Conservation (phyloP, 345 rosid genomes). For the Salix purpurea region DNA sequence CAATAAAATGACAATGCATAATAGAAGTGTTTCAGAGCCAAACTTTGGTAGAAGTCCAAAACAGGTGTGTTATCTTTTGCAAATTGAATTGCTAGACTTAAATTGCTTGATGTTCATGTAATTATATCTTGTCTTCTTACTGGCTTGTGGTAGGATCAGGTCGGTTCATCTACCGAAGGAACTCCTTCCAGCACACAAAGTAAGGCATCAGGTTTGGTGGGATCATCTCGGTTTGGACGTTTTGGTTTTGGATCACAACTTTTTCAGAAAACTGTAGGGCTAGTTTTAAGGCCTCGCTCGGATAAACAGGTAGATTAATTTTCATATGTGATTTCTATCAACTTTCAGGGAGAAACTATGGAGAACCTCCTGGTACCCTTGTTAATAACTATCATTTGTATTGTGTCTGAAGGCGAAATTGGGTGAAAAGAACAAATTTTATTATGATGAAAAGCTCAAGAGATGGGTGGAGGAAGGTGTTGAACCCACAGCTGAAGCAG, state of each 20-base stretch:
- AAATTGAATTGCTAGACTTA: not conserved
- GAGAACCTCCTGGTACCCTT: not conserved
- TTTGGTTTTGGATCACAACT: slow-evolving; percentile 76
- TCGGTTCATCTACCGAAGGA: slow-evolving; percentile 51
- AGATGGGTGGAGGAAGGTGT: slow-evolving; percentile 99
- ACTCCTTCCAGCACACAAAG: slow-evolving; percentile 47
- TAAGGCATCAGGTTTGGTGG: slow-evolving; percentile 46
- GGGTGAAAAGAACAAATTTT: slow-evolving; percentile 83
- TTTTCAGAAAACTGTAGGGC: slow-evolving; percentile 79
- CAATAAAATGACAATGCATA: slow-evolving; percentile 53
- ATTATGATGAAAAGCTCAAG: slow-evolving; percentile 88
- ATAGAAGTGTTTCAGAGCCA: slow-evolving; percentile 82
- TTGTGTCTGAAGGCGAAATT: slow-evolving; percentile 68
- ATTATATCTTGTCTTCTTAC: slow-evolving; percentile 8
- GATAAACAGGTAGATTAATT: slow-evolving; percentile 58
- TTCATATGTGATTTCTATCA: slow-evolving; percentile 6
- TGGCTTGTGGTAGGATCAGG: slow-evolving; percentile 35
- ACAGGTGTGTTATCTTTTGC: slow-evolving; percentile 43
- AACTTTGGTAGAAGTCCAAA: slow-evolving; percentile 70
- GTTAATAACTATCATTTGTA: slow-evolving; percentile 17
- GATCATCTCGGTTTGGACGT: slow-evolving; percentile 70
- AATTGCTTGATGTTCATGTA: slow-evolving; percentile 11
- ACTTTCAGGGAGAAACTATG: not conserved
- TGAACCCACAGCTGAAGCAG: slow-evolving; percentile 77
- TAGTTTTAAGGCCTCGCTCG: slow-evolving; percentile 68